Evolutionary conservation across 2,329 filamentous ascomycete genomes (phyloP).

Genomic region (Didymella arachidicola): DNA sequence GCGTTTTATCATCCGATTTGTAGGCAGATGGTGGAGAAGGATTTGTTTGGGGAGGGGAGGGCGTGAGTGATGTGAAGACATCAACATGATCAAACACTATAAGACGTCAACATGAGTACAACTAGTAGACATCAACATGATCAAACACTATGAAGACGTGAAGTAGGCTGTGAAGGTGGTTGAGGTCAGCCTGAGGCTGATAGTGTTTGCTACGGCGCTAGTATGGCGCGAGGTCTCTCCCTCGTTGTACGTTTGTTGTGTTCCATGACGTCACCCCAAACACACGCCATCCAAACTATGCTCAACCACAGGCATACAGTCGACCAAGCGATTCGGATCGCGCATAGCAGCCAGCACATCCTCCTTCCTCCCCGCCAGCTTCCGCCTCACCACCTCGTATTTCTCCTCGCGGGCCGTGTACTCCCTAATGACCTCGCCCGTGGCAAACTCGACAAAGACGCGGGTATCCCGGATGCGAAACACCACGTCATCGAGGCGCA

Average conservation of each 20-base stretch:
- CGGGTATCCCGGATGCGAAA: slow-evolving; percentile 88
- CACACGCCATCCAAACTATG: slow-evolving; percentile 67
- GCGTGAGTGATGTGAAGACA: slow-evolving; percentile 15
- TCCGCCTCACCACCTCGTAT: slow-evolving; percentile 76
- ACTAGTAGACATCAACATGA: too few species aligned
- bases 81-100: too few species aligned
- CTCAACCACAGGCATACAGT: slow-evolving; percentile 70
- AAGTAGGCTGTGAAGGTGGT: background rate
- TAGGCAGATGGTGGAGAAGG: slow-evolving; percentile 80
- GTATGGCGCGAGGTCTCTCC: background rate
- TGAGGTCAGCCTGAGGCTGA: too few species aligned
- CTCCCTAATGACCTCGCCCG: slow-evolving; percentile 81
- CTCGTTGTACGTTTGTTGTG: too few species aligned
- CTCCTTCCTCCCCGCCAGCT: slow-evolving; percentile 65
- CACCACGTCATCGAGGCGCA: slow-evolving; percentile 90
- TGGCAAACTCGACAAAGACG: slow-evolving; percentile 88
- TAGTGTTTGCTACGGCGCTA: background rate
- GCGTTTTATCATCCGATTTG: slow-evolving; percentile 98
- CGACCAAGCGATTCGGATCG: slow-evolving; percentile 75
- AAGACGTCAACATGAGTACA: too few species aligned
- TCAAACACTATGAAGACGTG: too few species aligned
- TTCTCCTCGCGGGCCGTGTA: slow-evolving; percentile 86
- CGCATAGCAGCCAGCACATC: slow-evolving; percentile 78
- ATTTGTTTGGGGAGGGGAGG: slow-evolving; percentile 63
- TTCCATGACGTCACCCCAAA: too few species aligned